Base-by-base conservation (phyloP, 768 basidiomycete species). In the Dacryopinax primogenitus region DNA sequence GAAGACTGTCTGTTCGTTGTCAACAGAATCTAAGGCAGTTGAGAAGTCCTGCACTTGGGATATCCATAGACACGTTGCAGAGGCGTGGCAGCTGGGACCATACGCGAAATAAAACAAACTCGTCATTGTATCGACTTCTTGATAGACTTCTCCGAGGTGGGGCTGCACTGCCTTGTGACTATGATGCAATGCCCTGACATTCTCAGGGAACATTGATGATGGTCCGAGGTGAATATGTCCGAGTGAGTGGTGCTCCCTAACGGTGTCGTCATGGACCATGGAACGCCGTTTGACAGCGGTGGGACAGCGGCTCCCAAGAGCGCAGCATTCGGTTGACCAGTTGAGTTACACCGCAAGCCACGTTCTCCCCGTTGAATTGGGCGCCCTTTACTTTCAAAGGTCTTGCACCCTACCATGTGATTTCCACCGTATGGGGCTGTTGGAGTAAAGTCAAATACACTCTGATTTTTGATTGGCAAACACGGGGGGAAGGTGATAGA, bases 111-210 rank as follows among this genome's bases (percentile, higher is more conserved):
- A n/a, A n/a, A n/a, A n/a, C n/a, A 21, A 30, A 15, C 12, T 21
- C 51, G 51, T 58, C 26, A 58, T 58, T 3, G 51, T n/a, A n/a
- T n/a, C n/a, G n/a, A n/a, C n/a, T 39, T 39, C n/a, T 39, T 39
- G 37, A 39, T 39, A 26, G 51, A 58, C n/a, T n/a, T n/a, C n/a
- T n/a, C n/a, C n/a, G n/a, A n/a, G n/a, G 51, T 58, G 51, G 51
- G 51, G 51, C 51, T 58, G 51, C 4, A 58, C 18, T 9, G 51
- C 13, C 51, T 58, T 58, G n/a, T n/a, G n/a, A n/a, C n/a, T n/a
- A n/a, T n/a, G n/a, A n/a, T n/a, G n/a, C n/a, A n/a, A n/a, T n/a
- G n/a, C n/a, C n/a, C n/a, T n/a, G n/a, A n/a, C n/a, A n/a, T n/a
- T n/a, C n/a, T n/a, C n/a, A n/a, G n/a, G n/a, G n/a, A n/a, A n/a